These are phyloP conservation scores for Linum tenue DNA, from an alignment of 345 rosid species.

Conservation along the genomic window DNA sequence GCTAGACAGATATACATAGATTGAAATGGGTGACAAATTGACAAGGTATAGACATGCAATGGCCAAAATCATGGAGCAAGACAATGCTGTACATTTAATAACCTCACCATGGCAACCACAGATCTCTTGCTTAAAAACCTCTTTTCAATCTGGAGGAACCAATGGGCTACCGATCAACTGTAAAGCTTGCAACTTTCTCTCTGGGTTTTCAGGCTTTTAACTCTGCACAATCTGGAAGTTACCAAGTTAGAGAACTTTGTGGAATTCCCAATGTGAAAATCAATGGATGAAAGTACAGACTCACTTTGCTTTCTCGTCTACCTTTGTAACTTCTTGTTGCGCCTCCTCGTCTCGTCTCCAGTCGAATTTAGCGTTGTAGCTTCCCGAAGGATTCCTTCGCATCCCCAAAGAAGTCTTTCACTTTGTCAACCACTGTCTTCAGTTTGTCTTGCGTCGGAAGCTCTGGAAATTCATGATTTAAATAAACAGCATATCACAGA, in stretches of 20 bases:
- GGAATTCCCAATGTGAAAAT: neutral
- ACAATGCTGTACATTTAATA: no score
- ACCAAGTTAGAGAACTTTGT: neutral
- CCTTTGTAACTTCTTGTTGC: constrained; percentile 36
- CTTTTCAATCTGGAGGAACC: no score
- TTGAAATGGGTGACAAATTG: no score
- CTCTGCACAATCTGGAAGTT: constrained; percentile 16
- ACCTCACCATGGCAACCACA: no score
- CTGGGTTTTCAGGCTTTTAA: constrained; percentile 21
- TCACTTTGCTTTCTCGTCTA: constrained; percentile 48
- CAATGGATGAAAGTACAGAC: constrained; percentile 10
- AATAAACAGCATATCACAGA: neutral
- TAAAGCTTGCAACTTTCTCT: constrained; percentile 1
- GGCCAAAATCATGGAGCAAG: neutral
- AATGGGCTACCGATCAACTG: neutral
- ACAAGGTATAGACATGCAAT: no score
- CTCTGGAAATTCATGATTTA: constrained; percentile 28
- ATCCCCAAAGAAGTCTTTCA: constrained; percentile 78
- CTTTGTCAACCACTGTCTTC: constrained; percentile 82
- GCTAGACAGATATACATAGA: neutral
- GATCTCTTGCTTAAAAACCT: no score
- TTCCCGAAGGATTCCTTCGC: constrained; percentile 90
- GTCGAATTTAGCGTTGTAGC: constrained; percentile 39
- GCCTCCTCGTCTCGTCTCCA: constrained; percentile 29
- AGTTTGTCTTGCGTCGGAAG: constrained; percentile 82